Percentiles rank a stretch among this genome's conserved stretches.
Conservation (phyloP, 2,329 filamentous ascomycete species). For the Cladorrhinum sp. region DNA sequence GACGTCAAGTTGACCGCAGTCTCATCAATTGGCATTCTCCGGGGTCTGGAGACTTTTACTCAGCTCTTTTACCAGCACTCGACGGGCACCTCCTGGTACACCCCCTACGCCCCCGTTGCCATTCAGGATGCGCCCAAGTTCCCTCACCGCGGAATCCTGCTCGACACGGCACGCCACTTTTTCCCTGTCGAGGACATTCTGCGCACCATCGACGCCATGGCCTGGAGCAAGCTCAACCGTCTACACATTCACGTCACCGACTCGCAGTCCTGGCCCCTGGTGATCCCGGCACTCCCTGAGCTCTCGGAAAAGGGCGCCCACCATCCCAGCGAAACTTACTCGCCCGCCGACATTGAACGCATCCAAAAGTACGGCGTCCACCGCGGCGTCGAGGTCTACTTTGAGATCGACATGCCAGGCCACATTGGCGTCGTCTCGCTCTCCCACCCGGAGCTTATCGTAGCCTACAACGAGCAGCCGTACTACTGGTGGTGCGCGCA, state of each 20-base stretch:
- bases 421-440: slow-evolving; percentile 68
- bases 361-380: slow-evolving; percentile 69
- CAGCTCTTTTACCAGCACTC: slow-evolving; percentile 78
- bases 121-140: slow-evolving; percentile 75
- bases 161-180: slow-evolving; percentile 74
- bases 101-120: slow-evolving; percentile 63
- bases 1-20: slow-evolving; percentile 60
- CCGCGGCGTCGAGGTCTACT: slow-evolving; percentile 66
- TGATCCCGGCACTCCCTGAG: slow-evolving; percentile 71
- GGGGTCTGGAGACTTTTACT: slow-evolving; percentile 71
- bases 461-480: slow-evolving; percentile 57
- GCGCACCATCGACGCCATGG: slow-evolving; percentile 70
- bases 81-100: slow-evolving; percentile 59
- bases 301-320: slow-evolving; percentile 74
- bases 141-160: slow-evolving; percentile 71
- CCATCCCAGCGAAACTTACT: slow-evolving; percentile 63
- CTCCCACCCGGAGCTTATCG: slow-evolving; percentile 68
- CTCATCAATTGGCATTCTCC: slow-evolving; percentile 66
- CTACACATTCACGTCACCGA: slow-evolving; percentile 81
- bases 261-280: slow-evolving; percentile 80
- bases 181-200: slow-evolving; percentile 66
- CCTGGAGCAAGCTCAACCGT: slow-evolving; percentile 80
- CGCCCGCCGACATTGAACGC: slow-evolving; percentile 56
- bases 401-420: slow-evolving; percentile 80
- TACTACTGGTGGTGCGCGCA: slow-evolving; percentile 60